Base-by-base conservation (phyloP, 1,284 basidiomycete species). In the Volvariella surrecta region DNA sequence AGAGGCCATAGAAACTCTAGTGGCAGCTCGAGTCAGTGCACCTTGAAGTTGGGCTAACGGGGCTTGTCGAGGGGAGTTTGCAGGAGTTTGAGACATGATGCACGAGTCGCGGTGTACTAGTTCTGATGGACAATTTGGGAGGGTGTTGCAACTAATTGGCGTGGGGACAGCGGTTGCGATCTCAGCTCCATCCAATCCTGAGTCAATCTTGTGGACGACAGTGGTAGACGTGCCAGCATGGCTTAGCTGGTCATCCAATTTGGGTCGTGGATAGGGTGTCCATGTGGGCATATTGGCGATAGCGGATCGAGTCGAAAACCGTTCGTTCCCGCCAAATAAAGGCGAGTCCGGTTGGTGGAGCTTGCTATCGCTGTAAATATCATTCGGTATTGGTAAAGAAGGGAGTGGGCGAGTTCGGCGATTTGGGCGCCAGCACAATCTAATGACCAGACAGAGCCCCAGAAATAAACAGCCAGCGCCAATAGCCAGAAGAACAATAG, bases 311-410 rank as follows among this genome's bases (percentile, higher is more conserved):
- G 66, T 60, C 1, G 82, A 84, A 32, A 71, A 61, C 19, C 74
- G 62, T 55, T 86, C 82, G 52, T 79, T 76, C 2, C 84, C 83
- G 13, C 83, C 84, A 54, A 87, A 87, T 32, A 86, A 61, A 13
- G 80, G 80, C 1, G 84, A 85, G 21, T 79, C 79, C 39, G 78
- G 72, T n/a, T 55, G 47, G 32, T 69, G 63, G 43, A 61, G 53
- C 31, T 56, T 54, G 24, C 70, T 66, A 32, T 72, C 71, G 3
- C 62, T 52, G 46, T 70, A 73, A 35, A 62, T 61, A 11, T 69
- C 70, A 41, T 82, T 74, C 13, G 82, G 63, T 39, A 84, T 81
- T 0, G 83, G 84, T n/a, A 80, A 64, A 24, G 84, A 87, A 4
- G 82, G 82, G 11, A 68, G 78, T 7, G 76, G 79, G 18, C 67